Evolutionary conservation across 306 rosid genomes (phyloP).

Genomic region (Dryas alaskensis): DNA sequence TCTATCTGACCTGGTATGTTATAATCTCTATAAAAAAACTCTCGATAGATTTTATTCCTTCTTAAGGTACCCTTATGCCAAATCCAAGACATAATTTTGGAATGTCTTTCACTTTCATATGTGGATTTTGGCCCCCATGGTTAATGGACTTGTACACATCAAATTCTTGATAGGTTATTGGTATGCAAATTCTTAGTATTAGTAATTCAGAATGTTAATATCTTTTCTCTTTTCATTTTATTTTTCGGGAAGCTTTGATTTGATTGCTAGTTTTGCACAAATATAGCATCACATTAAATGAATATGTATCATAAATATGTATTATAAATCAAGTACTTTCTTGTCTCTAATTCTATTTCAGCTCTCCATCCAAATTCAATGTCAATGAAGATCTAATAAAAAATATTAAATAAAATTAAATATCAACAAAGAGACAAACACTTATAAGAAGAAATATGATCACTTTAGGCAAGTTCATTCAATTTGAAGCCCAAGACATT

Average conservation of each 20-base stretch:
- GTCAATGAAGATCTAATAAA: too few species aligned
- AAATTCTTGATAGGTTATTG: neutral
- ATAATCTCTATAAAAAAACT: conserved; percentile 23
- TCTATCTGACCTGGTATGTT: conserved; percentile 64
- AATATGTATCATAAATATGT: neutral
- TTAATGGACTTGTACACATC: neutral
- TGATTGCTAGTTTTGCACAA: neutral
- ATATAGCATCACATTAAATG: neutral
- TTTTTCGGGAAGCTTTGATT: neutral
- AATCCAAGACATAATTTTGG: conserved; percentile 9
- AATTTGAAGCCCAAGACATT: neutral
- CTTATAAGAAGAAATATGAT: neutral
- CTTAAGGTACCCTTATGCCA: conserved; percentile 12
- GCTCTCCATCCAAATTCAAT: too few species aligned
- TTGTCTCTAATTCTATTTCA: too few species aligned
- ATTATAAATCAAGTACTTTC: neutral
- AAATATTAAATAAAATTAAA: too few species aligned
- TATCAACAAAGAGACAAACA: too few species aligned
- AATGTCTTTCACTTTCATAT: neutral
- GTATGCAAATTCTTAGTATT: neutral
- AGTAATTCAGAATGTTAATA: neutral
- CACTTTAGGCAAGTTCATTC: neutral
- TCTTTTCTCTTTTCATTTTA: neutral
- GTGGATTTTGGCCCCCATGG: neutral
- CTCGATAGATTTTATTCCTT: neutral